Conservation (phyloP, 768 basidiomycete genomes). For the Collybia mongolica region DNA sequence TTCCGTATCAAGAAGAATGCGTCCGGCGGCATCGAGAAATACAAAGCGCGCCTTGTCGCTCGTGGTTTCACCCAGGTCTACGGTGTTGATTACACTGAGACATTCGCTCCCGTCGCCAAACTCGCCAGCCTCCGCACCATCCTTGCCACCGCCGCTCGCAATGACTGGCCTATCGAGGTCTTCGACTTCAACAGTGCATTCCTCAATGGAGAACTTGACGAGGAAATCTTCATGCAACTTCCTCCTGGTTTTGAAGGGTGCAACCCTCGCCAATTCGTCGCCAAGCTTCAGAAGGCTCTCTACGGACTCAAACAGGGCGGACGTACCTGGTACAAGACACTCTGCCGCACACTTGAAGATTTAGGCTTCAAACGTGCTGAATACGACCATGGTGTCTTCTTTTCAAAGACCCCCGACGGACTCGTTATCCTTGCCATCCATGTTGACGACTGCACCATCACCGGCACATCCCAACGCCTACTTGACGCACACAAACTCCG, state of each 20-base stretch:
- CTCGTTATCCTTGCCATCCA: conserved; percentile 19
- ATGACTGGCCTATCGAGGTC: conserved; percentile 12
- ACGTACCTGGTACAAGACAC: conserved; percentile 15
- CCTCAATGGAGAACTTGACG: conserved; percentile 18
- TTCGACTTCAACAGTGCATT: conserved; percentile 21
- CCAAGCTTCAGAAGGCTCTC: not conserved
- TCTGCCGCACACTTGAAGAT: conserved; percentile 8
- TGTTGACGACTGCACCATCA: conserved; percentile 24
- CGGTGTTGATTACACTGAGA: conserved; percentile 31
- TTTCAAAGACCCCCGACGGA: not conserved
- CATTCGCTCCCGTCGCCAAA: conserved; percentile 18
- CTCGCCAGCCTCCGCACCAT: conserved; percentile 14
- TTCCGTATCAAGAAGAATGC: conserved; percentile 17
- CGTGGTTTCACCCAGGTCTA: conserved; percentile 30
- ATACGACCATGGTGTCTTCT: conserved; percentile 19
- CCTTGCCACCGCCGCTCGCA: conserved; percentile 21
- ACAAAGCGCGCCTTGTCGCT: conserved; percentile 30
- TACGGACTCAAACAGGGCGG: conserved; percentile 20
- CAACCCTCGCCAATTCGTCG: conserved; percentile 6
- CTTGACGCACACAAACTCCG: conserved; percentile 11
- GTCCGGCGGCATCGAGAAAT: conserved; percentile 17
- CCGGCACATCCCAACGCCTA: conserved; percentile 5
- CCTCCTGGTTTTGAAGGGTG: conserved; percentile 9
- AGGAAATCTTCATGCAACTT: conserved; percentile 23
- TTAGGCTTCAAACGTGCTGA: conserved; percentile 15